Conservation (phyloP, 148 eudicot species). For the Rhododendron vialii region DNA sequence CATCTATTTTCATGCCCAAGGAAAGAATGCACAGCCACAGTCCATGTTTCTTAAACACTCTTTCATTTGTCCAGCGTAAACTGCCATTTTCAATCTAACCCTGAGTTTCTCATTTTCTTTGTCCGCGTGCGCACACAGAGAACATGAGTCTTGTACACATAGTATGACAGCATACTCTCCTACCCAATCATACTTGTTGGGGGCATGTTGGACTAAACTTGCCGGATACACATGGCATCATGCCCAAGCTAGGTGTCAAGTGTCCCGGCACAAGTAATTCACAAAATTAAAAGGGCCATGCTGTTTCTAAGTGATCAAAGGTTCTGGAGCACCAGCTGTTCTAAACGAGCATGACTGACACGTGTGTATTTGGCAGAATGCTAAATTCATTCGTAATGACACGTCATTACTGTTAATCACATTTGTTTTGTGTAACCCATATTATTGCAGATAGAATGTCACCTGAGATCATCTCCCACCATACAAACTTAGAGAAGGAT, state of each 20-base stretch:
- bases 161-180: background rate
- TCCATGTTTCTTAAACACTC: background rate
- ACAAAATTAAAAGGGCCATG: background rate
- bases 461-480: background rate
- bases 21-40: background rate
- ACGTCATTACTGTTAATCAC: background rate
- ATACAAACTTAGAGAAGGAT: background rate
- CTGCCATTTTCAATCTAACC: background rate
- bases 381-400: background rate
- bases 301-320: background rate
- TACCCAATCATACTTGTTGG: background rate
- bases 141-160: background rate
- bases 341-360: background rate
- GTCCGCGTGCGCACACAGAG: background rate
- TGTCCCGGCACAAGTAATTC: background rate
- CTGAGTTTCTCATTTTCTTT: background rate
- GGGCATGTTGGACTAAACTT: background rate
- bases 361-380: background rate
- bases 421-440: background rate
- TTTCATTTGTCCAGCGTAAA: background rate
- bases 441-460: background rate
- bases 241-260: background rate
- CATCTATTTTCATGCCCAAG: background rate
- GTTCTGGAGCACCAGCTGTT: background rate
- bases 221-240: background rate